Conservation (phyloP, 2,329 filamentous ascomycete genomes). For the Aspergillus sp. region DNA sequence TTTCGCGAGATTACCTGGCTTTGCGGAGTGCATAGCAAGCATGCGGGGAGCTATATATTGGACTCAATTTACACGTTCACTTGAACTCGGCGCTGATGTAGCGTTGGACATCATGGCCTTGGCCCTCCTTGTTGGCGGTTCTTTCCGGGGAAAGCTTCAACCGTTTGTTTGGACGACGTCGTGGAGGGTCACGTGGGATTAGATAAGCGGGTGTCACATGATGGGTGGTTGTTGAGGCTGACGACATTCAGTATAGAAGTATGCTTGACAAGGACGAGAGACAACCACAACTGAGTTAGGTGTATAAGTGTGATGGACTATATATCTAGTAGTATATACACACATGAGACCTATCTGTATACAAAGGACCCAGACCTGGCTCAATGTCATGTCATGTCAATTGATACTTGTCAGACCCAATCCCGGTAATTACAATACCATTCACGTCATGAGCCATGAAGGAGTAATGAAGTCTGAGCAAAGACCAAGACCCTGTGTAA, state of each 20-base stretch:
- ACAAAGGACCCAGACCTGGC: too few species aligned
- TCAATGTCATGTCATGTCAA: too few species aligned
- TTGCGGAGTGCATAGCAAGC: slow-evolving; percentile 12
- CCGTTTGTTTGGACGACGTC: slow-evolving; percentile 13
- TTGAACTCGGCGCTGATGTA: not conserved
- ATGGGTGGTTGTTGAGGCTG: not conserved
- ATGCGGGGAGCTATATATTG: not conserved
- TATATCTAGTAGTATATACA: not conserved
- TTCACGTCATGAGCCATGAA: too few species aligned
- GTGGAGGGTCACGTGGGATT: slow-evolving; percentile 9
- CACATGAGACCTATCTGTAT: too few species aligned
- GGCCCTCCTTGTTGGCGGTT: slow-evolving; percentile 2
- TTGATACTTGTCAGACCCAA: too few species aligned
- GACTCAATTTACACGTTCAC: slow-evolving; percentile 9
- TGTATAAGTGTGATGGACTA: not conserved
- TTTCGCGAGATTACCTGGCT: not conserved
- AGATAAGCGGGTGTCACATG: slow-evolving; percentile 11
- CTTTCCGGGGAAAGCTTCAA: slow-evolving; percentile 10
- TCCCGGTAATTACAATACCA: too few species aligned
- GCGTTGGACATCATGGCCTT: slow-evolving; percentile 18
- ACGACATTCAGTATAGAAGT: too few species aligned
- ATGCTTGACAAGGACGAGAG: not conserved
- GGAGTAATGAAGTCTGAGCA: too few species aligned
- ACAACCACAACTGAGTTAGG: not conserved
- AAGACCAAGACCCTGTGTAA: not conserved